phyloP scores from a whole-genome alignment of 306 rosid species.

The Lathyrus aphaca region DNA sequence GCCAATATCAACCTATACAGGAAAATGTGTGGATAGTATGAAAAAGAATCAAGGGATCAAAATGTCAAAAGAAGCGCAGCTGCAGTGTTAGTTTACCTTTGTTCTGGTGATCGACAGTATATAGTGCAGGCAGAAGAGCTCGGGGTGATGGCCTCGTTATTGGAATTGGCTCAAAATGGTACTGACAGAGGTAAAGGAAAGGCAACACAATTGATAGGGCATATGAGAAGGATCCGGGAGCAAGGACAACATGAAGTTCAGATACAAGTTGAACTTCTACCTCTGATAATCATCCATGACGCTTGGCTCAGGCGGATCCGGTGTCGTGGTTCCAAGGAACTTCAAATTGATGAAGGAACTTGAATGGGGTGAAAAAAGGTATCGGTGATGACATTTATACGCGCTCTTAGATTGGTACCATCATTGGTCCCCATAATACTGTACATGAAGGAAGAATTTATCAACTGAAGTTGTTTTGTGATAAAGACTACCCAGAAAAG shows the following conservation, averaged over 20 bases:
- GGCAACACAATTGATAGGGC: conserved; percentile 85
- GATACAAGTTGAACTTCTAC: conserved; percentile 49
- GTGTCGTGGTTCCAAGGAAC: conserved; percentile 98
- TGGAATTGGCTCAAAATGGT: conserved; percentile 83
- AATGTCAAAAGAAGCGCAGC: conserved; percentile 93
- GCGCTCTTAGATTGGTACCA: conserved; percentile 92
- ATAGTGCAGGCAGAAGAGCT: conserved; percentile 70
- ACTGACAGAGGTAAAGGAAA: conserved; percentile 96
- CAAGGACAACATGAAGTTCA: conserved; percentile 56
- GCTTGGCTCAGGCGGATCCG: conserved; percentile 97
- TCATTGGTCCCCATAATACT: conserved; percentile 98
- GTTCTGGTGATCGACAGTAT: conserved; percentile 79
- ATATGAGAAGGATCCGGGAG: conserved; percentile 71
- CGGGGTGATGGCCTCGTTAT: conserved; percentile 64
- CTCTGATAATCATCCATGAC: conserved; percentile 69
- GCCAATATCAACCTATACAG: no score
- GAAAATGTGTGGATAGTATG: no score
- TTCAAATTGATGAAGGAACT: conserved; percentile 99
- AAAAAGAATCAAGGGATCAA: no score
- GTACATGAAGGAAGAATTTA: conserved; percentile 99
- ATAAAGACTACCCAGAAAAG: conserved; percentile 99
- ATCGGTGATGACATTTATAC: conserved; percentile 97
- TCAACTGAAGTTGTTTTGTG: conserved; percentile 97
- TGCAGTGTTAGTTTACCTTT: conserved; percentile 88
- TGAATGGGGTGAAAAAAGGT: conserved; percentile 93